Percentiles rank a stretch among this genome's conserved stretches.
These are phyloP conservation scores for Typha latifolia DNA, from an alignment of 176 grass and related monocot species.

Conservation along the genomic window DNA sequence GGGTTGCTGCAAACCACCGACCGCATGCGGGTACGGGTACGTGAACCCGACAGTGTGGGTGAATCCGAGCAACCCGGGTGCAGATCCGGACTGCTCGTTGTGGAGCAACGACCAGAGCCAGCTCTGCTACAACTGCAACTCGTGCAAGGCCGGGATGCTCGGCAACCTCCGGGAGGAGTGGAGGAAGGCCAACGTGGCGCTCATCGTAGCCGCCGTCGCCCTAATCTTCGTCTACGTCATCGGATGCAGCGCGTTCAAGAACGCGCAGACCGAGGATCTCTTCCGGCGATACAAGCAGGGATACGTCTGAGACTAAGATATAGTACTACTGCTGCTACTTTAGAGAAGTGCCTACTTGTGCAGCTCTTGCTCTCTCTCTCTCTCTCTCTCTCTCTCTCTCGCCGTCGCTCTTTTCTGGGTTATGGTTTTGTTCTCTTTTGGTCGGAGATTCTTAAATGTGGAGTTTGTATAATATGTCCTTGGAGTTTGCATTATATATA, in stretches of 20 bases:
- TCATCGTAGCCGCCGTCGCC: conserved; percentile 53
- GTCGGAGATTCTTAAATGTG: not conserved
- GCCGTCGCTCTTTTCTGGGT: not conserved
- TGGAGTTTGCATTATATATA: not conserved
- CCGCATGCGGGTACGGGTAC: conserved; percentile 60
- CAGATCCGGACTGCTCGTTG: conserved; percentile 47
- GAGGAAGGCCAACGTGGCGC: conserved; percentile 58
- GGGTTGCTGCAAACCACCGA: conserved; percentile 90
- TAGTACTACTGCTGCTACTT: not conserved
- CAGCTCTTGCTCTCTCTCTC: not conserved
- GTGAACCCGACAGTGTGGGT: conserved; percentile 67
- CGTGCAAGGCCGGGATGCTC: conserved; percentile 77
- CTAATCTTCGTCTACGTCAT: conserved; percentile 79
- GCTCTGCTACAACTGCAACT: conserved; percentile 71
- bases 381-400: too few relatives aligned
- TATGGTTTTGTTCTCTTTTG: not conserved
- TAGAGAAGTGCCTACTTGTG: not conserved
- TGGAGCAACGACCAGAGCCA: conserved; percentile 75
- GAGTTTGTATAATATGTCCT: not conserved
- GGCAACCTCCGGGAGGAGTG: conserved; percentile 60
- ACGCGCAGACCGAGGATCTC: conserved; percentile 80
- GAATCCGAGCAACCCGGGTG: conserved; percentile 46
- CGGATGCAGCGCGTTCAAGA: conserved; percentile 89
- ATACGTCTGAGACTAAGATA: conserved; percentile 4
- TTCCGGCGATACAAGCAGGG: conserved; percentile 81